These are phyloP conservation scores for Phanerochaete carnosa DNA, from an alignment of 768 basidiomycete species.

Conservation along the genomic window DNA sequence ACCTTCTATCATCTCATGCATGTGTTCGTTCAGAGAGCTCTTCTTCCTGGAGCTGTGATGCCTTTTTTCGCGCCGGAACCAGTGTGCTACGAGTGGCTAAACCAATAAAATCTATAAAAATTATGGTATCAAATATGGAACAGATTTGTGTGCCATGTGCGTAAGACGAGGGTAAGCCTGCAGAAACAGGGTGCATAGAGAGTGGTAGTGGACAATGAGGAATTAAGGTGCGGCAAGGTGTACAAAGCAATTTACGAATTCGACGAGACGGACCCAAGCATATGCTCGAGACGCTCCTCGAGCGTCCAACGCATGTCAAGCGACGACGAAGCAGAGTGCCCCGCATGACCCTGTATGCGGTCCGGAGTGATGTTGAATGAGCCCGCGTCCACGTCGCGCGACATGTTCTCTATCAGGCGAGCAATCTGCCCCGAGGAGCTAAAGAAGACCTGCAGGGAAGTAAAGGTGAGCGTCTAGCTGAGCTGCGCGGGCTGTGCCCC, in stretches of 20 bases:
- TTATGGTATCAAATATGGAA: conserved; percentile 9
- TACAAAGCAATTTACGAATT: conserved; percentile 14
- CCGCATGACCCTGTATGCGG: conserved; percentile 12
- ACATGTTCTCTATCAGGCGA: conserved; percentile 78
- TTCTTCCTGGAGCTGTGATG: not conserved
- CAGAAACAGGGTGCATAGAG: not conserved
- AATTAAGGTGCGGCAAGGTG: not conserved
- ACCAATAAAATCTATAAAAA: not conserved
- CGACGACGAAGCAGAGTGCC: conserved; percentile 61
- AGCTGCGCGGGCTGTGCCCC: conserved; percentile 18
- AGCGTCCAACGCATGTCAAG: conserved; percentile 65
- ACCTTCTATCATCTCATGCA: conserved; percentile 1
- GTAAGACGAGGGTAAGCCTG: not conserved
- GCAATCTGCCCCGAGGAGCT: conserved; percentile 78
- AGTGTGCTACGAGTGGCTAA: not conserved
- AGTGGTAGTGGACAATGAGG: not conserved
- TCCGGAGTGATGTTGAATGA: conserved; percentile 73
- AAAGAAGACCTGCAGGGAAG: conserved; percentile 56
- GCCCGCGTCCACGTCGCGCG: conserved; percentile 77
- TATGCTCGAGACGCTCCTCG: conserved; percentile 73
- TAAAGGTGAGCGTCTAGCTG: conserved; percentile 9
- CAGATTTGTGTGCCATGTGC: not conserved
- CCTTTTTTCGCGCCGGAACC: too few species aligned
- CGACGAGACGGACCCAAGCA: conserved; percentile 46
- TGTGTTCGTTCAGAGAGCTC: conserved; percentile 1